Conservation (phyloP, 176 grass and related monocot genomes). For the Ensete ventricosum region DNA sequence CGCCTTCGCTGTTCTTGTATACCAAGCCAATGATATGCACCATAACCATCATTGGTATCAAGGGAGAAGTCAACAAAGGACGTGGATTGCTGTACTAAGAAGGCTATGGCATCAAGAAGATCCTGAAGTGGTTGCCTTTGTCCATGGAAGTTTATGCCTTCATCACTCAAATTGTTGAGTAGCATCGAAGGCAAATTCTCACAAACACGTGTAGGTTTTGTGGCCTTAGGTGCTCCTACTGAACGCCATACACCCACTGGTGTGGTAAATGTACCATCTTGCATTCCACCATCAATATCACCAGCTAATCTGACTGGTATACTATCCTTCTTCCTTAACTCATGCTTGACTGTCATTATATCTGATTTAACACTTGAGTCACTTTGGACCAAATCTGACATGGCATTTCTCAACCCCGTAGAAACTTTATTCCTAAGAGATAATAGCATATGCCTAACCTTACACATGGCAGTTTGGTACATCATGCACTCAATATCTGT, state of each 20-base stretch:
- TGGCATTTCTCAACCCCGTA: slow-evolving; percentile 34
- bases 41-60: slow-evolving; percentile 75
- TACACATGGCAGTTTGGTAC: slow-evolving; percentile 90
- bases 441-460: slow-evolving; percentile 71
- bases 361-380: slow-evolving; percentile 39
- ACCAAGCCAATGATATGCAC: slow-evolving; percentile 78
- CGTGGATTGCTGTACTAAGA: slow-evolving; percentile 86
- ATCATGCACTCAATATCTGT: slow-evolving; percentile 84
- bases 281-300: slow-evolving; percentile 73
- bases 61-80: slow-evolving; percentile 88
- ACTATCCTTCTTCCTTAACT: slow-evolving; percentile 74
- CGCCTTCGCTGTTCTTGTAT: slow-evolving; percentile 78
- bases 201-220: slow-evolving; percentile 31
- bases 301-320: slow-evolving; percentile 63
- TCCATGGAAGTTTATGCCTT: slow-evolving; percentile 29
- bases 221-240: slow-evolving; percentile 52
- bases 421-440: slow-evolving; percentile 58
- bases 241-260: slow-evolving; percentile 79
- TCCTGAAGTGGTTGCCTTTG: slow-evolving; percentile 71
- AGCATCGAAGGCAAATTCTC: slow-evolving; percentile 30
- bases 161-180: slow-evolving; percentile 37
- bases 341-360: slow-evolving; percentile 29
- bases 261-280: slow-evolving; percentile 47
- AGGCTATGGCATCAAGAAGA: slow-evolving; percentile 75
- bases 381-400: slow-evolving; percentile 33